A percentile compares a stretch with the other conserved stretches of the same genome.
These are phyloP conservation scores for Camellia sinensis DNA, from an alignment of 148 eudicot genomes.

Conservation along the genomic window DNA sequence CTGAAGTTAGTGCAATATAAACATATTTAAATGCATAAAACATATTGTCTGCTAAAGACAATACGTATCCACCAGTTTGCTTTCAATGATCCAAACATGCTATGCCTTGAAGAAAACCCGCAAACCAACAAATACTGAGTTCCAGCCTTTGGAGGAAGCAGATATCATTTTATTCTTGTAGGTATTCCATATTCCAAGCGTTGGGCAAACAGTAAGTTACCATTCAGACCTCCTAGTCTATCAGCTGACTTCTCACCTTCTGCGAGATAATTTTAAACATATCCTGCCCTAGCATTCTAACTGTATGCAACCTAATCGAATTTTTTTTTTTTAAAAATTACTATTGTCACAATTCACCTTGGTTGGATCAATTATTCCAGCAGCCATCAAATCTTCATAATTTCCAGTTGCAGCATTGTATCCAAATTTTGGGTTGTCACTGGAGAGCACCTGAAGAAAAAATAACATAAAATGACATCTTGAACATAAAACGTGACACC, in stretches of 20 bases:
- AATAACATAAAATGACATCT: neutral
- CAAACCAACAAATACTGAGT: neutral
- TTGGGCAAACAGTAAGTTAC: no score
- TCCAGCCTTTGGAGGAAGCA: neutral
- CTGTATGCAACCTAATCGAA: neutral
- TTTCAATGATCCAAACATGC: no score
- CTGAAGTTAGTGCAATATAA: no score
- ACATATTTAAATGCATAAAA: no score
- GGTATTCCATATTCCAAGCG: neutral
- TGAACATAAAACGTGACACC: neutral
- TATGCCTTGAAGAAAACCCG: neutral
- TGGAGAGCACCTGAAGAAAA: constrained; percentile 58
- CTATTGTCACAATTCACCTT: constrained; percentile 43
- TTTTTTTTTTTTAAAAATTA: no score
- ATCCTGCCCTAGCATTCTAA: neutral
- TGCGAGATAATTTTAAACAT: neutral
- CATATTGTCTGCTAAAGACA: no score
- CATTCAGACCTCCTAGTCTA: neutral
- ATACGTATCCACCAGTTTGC: no score
- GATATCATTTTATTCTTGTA: neutral
- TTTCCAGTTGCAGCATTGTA: constrained; percentile 91
- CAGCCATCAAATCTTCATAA: constrained; percentile 87
- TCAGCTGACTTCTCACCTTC: neutral
- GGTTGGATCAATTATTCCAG: constrained; percentile 92
- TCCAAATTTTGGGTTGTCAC: constrained; percentile 61